Conservation (phyloP, 352 stramenopile genomes). For the Phytophthora chlamydospora region DNA sequence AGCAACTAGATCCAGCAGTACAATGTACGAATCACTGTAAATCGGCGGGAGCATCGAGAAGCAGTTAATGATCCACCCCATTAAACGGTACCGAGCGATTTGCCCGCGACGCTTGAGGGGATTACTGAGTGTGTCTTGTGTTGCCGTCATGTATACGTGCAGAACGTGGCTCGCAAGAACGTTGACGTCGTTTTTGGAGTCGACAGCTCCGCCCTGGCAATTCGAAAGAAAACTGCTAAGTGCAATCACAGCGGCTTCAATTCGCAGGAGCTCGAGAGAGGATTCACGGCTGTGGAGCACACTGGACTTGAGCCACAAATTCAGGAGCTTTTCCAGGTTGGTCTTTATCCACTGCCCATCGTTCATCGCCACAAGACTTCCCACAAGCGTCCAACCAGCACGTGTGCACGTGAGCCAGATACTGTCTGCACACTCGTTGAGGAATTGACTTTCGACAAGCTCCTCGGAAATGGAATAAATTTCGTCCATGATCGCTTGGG, state of each 20-base stretch:
- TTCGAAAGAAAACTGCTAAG: conserved; percentile 66
- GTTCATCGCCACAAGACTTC: conserved; percentile 71
- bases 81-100: conserved; percentile 77
- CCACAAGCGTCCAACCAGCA: conserved; percentile 80
- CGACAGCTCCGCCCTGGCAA: conserved; percentile 34
- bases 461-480: conserved; percentile 73
- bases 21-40: conserved; percentile 85
- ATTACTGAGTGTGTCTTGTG: conserved; percentile 64
- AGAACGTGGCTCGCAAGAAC: conserved; percentile 76
- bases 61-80: conserved; percentile 81
- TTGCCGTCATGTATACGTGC: conserved; percentile 68
- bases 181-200: conserved; percentile 50
- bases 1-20: conserved; percentile 76
- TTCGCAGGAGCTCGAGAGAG: conserved; percentile 80
- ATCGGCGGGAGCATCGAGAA: conserved; percentile 76
- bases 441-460: conserved; percentile 83
- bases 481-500: conserved; percentile 59
- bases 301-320: conserved; percentile 80
- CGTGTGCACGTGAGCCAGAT: conserved; percentile 89
- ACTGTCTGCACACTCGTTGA: conserved; percentile 75
- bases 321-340: conserved; percentile 62
- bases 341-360: conserved; percentile 64
- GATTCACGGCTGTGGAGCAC: conserved; percentile 82
- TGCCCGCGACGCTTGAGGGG: conserved; percentile 83
- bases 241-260: conserved; percentile 79